Percentiles rank a stretch among this genome's conserved stretches.
phyloP scores from a whole-genome alignment of 2,329 filamentous ascomycete genomes.

The Diaporthe sp. region DNA sequence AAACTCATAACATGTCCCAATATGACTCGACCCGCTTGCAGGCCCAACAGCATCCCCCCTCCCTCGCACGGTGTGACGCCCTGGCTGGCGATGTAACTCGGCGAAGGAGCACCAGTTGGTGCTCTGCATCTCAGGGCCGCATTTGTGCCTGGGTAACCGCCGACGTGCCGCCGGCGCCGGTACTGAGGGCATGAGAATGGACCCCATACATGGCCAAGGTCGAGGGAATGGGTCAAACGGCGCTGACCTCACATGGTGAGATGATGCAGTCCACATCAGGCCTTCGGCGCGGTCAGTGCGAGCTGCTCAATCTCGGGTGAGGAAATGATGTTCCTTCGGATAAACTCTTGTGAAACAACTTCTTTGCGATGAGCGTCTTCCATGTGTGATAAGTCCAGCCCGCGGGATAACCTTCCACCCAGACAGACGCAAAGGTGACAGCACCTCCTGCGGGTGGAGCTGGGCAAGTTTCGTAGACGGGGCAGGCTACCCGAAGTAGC shows the following conservation, averaged over 20 bases:
- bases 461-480: background rate
- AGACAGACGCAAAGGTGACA: background rate
- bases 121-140: background rate
- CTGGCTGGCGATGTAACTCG: slow-evolving; percentile 12
- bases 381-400: background rate
- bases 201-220: background rate
- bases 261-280: slow-evolving; percentile 20
- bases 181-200: background rate
- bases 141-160: slow-evolving; percentile 17
- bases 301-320: slow-evolving; percentile 3
- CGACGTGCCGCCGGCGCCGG: slow-evolving; percentile 18
- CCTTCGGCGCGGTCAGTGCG: slow-evolving; percentile 7
- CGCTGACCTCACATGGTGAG: background rate
- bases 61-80: slow-evolving; percentile 17
- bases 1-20: background rate
- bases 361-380: background rate
- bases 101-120: background rate
- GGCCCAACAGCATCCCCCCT: background rate
- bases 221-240: background rate
- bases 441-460: background rate
- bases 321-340: slow-evolving; percentile 7
- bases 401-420: slow-evolving; percentile 3
- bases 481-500: background rate
- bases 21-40: background rate
- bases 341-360: slow-evolving; percentile 1